These are phyloP conservation scores for Cryphonectria japonica DNA, from an alignment of 2,329 filamentous ascomycete species.

Conservation along the genomic window DNA sequence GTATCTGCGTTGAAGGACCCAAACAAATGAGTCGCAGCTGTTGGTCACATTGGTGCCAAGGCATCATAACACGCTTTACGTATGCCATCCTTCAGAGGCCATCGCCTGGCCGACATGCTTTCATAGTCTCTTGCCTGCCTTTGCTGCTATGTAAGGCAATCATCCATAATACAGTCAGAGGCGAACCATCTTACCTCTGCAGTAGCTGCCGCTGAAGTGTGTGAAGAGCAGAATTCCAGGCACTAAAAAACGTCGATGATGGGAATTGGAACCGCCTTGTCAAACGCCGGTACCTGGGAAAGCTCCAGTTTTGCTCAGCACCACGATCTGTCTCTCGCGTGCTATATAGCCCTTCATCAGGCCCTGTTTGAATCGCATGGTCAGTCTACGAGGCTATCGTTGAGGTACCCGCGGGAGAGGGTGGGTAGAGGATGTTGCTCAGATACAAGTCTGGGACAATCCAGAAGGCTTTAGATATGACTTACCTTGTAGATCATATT, in stretches of 20 bases:
- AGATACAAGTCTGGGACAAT: background rate
- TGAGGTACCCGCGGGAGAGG: background rate
- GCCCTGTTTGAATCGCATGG: conserved; percentile 57
- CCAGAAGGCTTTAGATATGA: background rate
- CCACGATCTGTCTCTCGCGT: conserved; percentile 84
- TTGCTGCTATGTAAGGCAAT: background rate
- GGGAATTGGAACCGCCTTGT: conserved; percentile 18
- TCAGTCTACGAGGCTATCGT: conserved; percentile 33
- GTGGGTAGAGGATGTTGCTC: background rate
- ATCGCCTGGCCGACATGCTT: background rate
- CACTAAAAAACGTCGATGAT: too few relatives aligned
- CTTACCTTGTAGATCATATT: conserved; percentile 97
- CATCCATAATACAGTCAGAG: background rate
- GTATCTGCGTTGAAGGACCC: background rate
- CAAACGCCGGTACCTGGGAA: conserved; percentile 87
- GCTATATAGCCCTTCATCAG: conserved; percentile 99
- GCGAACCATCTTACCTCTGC: background rate
- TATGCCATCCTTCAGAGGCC: background rate
- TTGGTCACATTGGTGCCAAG: too few relatives aligned
- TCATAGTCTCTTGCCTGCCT: background rate
- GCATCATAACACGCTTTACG: background rate
- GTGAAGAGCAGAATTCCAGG: background rate
- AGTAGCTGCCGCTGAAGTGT: background rate
- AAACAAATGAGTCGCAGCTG: background rate
- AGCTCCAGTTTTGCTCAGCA: conserved; percentile 88